A percentile compares a stretch with the other conserved stretches of the same genome.
Evolutionary conservation across 495 filamentous ascomycete species (phyloP).

Genomic region (Bryoglossum gracile): DNA sequence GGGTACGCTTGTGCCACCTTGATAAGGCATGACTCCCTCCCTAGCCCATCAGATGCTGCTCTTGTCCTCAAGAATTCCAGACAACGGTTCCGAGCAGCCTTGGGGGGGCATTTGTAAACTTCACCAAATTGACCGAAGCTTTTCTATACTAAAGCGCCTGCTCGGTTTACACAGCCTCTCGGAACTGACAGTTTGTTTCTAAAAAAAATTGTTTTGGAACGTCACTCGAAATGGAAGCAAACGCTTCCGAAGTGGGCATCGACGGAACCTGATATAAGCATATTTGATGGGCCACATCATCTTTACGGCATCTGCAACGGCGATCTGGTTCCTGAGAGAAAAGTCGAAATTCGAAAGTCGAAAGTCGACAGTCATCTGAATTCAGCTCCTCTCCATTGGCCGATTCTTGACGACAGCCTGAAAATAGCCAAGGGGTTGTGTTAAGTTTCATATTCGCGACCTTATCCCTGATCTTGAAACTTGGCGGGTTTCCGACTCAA

Average conservation of each 20-base stretch:
- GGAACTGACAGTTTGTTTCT: no score
- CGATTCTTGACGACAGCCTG: not conserved
- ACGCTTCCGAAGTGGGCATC: not conserved
- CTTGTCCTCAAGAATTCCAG: no score
- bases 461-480: not conserved
- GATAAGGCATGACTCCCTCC: no score
- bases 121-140: no score
- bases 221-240: not conserved
- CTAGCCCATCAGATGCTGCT: no score
- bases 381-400: not conserved
- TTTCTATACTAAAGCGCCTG: no score
- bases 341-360: no score
- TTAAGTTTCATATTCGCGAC: conserved; percentile 3
- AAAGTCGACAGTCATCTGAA: not conserved
- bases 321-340: not conserved
- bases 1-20: no score
- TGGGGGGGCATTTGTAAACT: no score
- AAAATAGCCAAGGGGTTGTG: conserved; percentile 1
- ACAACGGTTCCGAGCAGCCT: no score
- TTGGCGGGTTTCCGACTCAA: not conserved
- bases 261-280: not conserved
- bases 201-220: no score
- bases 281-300: not conserved
- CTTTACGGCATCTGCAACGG: not conserved
- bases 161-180: no score